Evolutionary conservation across 1,284 basidiomycete species (phyloP), one percentile per base, ranked within the genome.

Genomic region (Hypsizygus ulmarius): DNA sequence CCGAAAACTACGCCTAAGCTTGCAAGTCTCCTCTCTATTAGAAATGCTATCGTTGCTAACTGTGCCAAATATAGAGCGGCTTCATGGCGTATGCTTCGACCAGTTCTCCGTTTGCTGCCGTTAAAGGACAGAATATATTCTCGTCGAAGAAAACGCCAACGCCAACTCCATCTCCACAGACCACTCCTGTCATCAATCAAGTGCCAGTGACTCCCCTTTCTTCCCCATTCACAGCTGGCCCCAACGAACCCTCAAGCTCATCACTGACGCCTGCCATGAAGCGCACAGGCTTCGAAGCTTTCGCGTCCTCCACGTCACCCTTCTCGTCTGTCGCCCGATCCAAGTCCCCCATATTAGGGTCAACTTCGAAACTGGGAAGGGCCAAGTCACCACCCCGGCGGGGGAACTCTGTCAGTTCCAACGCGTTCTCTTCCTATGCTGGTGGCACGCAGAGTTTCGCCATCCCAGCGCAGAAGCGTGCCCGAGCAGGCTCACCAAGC

Each of bases 51-150:
- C 29, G 44, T 45, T 54, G 45, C 54, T 51, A 11, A 30, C 34
- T 47, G 44, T 42, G 42, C 51, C 39, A 34, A 47, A 5, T 51
- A 19, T 29, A 59, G 58, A 52, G 76, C 43, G 86, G 86, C 25
- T 89, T 89, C 63, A 82, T 84, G 77, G 81, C 84, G 0, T 89
- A 87, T 54, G 85, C 85, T 9, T 82, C 83, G 1, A 69, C 78
- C 6, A 75, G 68, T 47, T 88, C 87, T 0, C 86, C 86, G 3
- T 89, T 89, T 56, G 78, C 82, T 7, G 65, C 75, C 43, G 77
- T 85, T 52, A 82, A 81, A 55, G 85, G 84, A 42, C 75, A 82
- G 50, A 85, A 77, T 57, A 57, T 87, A 21, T 87, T 88, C 58
- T 63, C 73, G 12, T 63, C 74, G 15, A 70, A 64, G 39, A 73